Evolutionary conservation across 306 rosid species (phyloP), one percentile per base, ranked within the genome.

Genomic region (Castanospermum australe): DNA sequence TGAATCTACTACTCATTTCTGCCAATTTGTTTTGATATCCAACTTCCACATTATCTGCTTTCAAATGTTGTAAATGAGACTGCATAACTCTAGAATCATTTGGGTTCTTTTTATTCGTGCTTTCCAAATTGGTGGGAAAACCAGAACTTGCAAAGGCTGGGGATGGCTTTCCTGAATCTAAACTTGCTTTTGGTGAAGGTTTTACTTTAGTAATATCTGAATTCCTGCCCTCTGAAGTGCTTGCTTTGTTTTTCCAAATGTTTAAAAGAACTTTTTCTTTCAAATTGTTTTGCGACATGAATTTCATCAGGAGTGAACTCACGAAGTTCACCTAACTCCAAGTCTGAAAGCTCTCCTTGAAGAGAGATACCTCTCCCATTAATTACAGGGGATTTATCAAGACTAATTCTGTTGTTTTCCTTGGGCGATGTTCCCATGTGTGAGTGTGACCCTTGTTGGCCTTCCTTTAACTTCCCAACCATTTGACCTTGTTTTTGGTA

Each of bases 281-380:
- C 99, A 84, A 92, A 86, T 79, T 87, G 92, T 84, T 87, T 95
- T 79, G 86, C 82, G 41, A 56, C 84, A 17, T 69, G 83, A 61
- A 82, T 78, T 67, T 87, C 96, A 79, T 93, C 99, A 1, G 92
- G 88, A 67, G 88, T 78, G 36, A 93, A 91, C 79, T 94, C 98
- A 65, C 97, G 98, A 80, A 95, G 90, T 87, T 95, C 99, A 9
- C 99, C 99, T 83, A 95, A 73, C 86, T 95, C 98, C 87, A 91
- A 86, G 76, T 95, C 99, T 71, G 99, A 95, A 84, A 77, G 79
- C 87, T 91, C 98, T 89, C 98, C 84, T 82, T 90, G 97, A 81
- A 95, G 99, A 66, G 75, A 60, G 75, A 86, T 76, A 76, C 85
- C 92, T 77, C 78, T 90, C 66, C 93, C 97, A 85, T 90, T 87